phyloP scores from a whole-genome alignment of 2,329 filamentous ascomycete species.

The Paramyrothecium roridum region DNA sequence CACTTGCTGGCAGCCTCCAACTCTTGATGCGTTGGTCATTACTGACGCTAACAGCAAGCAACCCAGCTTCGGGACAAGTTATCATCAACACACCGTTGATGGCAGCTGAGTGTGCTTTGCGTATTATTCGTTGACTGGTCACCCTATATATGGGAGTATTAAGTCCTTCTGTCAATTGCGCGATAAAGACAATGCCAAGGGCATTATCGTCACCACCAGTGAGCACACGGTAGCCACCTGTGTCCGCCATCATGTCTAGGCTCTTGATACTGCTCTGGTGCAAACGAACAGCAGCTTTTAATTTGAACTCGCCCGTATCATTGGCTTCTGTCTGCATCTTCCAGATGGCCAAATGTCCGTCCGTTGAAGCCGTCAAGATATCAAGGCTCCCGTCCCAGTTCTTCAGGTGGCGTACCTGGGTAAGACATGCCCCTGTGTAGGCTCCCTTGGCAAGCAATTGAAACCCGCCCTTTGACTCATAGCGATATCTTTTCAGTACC shows the following conservation, averaged over 20 bases:
- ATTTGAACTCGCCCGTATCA: conserved; percentile 13
- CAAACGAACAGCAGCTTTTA: conserved; percentile 39
- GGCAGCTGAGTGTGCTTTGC: conserved; percentile 67
- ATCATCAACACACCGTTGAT: conserved; percentile 56
- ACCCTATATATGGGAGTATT: conserved; percentile 17
- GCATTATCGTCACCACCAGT: conserved; percentile 90
- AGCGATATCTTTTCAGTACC: conserved; percentile 60
- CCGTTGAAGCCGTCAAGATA: conserved; percentile 72
- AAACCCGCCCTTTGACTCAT: conserved; percentile 40
- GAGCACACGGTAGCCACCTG: conserved; percentile 47
- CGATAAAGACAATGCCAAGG: conserved; percentile 52
- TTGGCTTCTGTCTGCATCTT: conserved; percentile 8
- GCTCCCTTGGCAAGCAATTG: conserved; percentile 46
- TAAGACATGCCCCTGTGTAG: conserved; percentile 75
- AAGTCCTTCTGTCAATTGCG: conserved; percentile 9
- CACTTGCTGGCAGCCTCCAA: conserved; percentile 39
- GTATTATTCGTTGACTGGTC: conserved; percentile 19
- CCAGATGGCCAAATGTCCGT: conserved; percentile 61
- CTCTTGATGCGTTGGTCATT: conserved; percentile 61
- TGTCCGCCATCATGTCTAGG: conserved; percentile 40
- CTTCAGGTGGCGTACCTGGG: conserved; percentile 52
- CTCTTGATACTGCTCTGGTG: conserved; percentile 83
- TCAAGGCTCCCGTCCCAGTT: conserved; percentile 22
- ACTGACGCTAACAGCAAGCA: conserved; percentile 43
- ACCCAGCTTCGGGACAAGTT: conserved; percentile 9